Evolutionary conservation across 1,284 basidiomycete species (phyloP).

Genomic region (Caloboletus inedulis): DNA sequence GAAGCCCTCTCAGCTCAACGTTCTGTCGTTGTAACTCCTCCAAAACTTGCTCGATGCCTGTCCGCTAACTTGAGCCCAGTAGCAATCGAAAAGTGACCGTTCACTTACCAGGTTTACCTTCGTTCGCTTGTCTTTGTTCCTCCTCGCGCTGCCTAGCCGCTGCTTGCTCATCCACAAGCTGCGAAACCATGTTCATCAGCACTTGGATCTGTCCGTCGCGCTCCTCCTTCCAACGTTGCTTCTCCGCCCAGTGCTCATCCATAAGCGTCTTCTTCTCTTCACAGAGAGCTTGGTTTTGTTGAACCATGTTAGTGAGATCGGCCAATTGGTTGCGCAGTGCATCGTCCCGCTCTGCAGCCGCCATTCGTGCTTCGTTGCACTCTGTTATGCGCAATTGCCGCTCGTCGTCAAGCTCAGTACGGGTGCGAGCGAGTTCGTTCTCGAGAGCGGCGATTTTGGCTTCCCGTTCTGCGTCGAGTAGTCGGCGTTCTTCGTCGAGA

Average conservation of each 20-base stretch:
- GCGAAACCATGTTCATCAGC: constrained; percentile 54
- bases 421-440: constrained; percentile 56
- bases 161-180: constrained; percentile 52
- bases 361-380: constrained; percentile 55
- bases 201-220: constrained; percentile 54
- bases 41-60: constrained; percentile 52
- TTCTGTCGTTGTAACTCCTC: constrained; percentile 53
- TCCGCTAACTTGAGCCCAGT: constrained; percentile 8
- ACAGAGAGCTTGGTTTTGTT: constrained; percentile 56
- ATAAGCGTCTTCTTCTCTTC: constrained; percentile 53
- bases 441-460: constrained; percentile 56
- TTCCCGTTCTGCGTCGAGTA: constrained; percentile 49
- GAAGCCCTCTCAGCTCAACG: constrained; percentile 47
- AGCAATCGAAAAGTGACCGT: background rate
- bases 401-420: constrained; percentile 54
- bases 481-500: constrained; percentile 45
- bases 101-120: constrained; percentile 47
- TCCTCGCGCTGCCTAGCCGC: constrained; percentile 48
- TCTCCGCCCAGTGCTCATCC: constrained; percentile 59
- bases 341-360: constrained; percentile 56
- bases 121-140: constrained; percentile 46
- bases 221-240: constrained; percentile 48
- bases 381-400: constrained; percentile 53
- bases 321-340: constrained; percentile 54
- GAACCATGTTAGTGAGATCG: constrained; percentile 66